A percentile compares a stretch with the other conserved stretches of the same genome.
These are phyloP conservation scores for Mycena albidolilacea DNA, from an alignment of 768 basidiomycete genomes.

Conservation along the genomic window DNA sequence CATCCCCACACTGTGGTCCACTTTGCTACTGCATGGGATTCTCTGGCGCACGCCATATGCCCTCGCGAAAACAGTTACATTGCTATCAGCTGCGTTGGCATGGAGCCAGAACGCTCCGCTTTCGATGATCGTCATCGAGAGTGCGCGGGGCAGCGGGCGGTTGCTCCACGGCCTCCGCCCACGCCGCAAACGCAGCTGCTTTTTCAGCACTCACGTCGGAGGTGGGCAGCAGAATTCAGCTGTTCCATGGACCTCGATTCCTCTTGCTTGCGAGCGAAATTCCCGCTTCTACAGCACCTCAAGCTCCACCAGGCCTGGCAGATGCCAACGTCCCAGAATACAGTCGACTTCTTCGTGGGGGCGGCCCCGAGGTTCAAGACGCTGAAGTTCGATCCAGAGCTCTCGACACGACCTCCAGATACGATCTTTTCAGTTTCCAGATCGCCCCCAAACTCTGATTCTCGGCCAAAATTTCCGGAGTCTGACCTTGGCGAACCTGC, in stretches of 20 bases:
- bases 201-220: neutral
- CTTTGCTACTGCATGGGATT: neutral
- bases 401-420: neutral
- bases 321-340: neutral
- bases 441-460: neutral
- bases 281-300: conserved; percentile 1
- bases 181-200: neutral
- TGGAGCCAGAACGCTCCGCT: neutral
- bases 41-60: neutral
- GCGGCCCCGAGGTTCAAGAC: neutral
- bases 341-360: neutral
- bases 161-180: neutral
- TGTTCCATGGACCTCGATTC: neutral
- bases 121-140: neutral
- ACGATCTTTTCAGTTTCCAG: conserved; percentile 8
- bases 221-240: neutral
- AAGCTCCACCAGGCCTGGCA: neutral
- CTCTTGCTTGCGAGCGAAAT: neutral
- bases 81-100: neutral
- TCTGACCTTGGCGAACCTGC: conserved; percentile 2
- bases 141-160: neutral
- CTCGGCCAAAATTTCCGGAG: conserved; percentile 1
- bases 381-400: neutral
- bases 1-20: neutral
- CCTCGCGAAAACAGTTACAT: neutral